phyloP scores from a whole-genome alignment of 202 grass and related monocot genomes.

The Panicum hallii region DNA sequence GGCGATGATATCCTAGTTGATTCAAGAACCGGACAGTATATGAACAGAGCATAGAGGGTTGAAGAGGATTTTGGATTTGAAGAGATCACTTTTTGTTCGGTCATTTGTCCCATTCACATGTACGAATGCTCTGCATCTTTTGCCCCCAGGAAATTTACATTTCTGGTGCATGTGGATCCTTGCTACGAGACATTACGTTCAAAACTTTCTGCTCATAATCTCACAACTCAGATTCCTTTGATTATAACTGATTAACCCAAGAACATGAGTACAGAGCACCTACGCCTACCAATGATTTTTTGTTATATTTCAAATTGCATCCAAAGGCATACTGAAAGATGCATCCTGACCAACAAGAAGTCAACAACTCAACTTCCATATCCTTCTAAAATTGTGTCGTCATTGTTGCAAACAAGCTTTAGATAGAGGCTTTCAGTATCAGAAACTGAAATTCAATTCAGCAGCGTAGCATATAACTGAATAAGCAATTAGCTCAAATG shows the following conservation, averaged over 20 bases:
- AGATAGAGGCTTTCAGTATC: background rate
- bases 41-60: slow-evolving; percentile 69
- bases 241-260: background rate
- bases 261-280: background rate
- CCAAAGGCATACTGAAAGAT: background rate
- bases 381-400: background rate
- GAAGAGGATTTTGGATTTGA: slow-evolving; percentile 14
- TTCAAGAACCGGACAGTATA: slow-evolving; percentile 92
- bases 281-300: background rate
- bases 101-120: slow-evolving; percentile 15
- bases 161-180: background rate
- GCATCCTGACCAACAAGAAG: background rate
- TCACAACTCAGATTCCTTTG: background rate
- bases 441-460: background rate
- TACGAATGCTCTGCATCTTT: slow-evolving; percentile 5
- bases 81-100: slow-evolving; percentile 8
- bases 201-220: background rate
- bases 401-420: background rate
- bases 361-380: background rate
- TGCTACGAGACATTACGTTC: background rate
- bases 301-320: background rate
- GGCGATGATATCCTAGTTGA: slow-evolving; percentile 79
- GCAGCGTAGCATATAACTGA: background rate
- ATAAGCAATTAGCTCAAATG: background rate
- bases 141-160: background rate